Percentiles rank a stretch among this genome's conserved stretches.
Evolutionary conservation across 2,329 filamentous ascomycete genomes (phyloP).

Genomic region (Pseudogymnoascus sp.): DNA sequence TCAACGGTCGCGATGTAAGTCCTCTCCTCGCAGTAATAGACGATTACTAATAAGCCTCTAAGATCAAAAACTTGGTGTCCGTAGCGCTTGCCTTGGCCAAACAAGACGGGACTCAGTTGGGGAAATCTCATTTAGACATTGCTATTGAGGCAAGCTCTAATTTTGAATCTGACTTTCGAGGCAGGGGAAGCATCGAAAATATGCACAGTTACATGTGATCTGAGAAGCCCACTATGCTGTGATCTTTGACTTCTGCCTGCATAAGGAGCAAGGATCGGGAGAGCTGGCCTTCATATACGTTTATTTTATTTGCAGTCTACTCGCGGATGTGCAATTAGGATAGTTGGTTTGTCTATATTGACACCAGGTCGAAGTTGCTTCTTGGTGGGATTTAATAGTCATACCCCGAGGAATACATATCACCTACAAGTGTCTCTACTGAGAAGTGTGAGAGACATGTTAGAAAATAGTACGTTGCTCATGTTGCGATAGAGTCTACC

Average conservation of each 20-base stretch:
- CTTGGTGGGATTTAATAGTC: background rate
- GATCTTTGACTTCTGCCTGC: background rate
- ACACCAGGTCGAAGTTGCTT: background rate
- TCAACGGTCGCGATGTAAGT: constrained; percentile 10
- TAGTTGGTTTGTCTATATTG: background rate
- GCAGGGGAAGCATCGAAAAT: constrained; percentile 12
- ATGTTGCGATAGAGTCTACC: background rate
- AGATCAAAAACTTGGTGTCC: constrained; percentile 1
- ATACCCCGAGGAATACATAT: background rate
- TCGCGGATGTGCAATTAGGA: background rate
- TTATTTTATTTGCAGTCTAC: too few species aligned
- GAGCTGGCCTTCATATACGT: background rate
- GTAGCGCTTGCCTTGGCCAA: background rate
- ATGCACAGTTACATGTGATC: constrained; percentile 15
- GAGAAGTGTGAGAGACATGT: background rate
- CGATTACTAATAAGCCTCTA: background rate
- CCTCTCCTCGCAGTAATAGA: constrained; percentile 11
- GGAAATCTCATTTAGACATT: constrained; percentile 15
- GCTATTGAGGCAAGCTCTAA: constrained; percentile 14
- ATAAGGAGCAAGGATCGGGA: background rate
- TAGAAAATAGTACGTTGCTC: background rate
- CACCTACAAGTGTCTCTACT: background rate
- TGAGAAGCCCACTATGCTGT: constrained; percentile 8
- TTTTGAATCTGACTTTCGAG: constrained; percentile 15
- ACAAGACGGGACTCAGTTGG: background rate